phyloP scores from a whole-genome alignment of 2,329 filamentous ascomycete genomes.

The Calonectria hawksworthii region DNA sequence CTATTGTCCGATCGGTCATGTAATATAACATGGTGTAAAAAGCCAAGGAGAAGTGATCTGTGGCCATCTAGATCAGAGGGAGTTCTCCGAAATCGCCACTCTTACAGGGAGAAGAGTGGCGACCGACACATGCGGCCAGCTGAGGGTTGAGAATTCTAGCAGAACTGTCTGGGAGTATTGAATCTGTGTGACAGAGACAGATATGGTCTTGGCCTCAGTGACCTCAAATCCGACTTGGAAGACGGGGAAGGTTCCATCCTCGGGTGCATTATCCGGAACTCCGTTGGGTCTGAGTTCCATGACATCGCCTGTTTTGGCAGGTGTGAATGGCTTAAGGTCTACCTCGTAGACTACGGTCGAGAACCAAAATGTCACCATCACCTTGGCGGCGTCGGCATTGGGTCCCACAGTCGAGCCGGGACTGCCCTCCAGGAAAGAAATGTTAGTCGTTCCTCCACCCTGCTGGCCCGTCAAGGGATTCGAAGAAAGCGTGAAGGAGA shows the following conservation, averaged over 20 bases:
- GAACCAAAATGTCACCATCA: constrained; percentile 38
- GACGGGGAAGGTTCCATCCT: constrained; percentile 26
- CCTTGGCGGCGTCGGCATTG: constrained; percentile 33
- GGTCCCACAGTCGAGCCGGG: constrained; percentile 29
- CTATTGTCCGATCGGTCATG: too few species aligned
- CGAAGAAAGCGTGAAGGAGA: constrained; percentile 49
- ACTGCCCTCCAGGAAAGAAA: constrained; percentile 32
- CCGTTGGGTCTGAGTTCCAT: background rate
- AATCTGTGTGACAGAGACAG: constrained; percentile 45
- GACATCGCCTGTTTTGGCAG: background rate
- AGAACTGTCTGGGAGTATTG: constrained; percentile 52
- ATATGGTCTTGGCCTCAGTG: constrained; percentile 26
- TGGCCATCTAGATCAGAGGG: too few species aligned
- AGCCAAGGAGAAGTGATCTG: too few species aligned
- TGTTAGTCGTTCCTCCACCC: constrained; percentile 49
- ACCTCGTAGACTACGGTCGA: constrained; percentile 34
- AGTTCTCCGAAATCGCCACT: background rate
- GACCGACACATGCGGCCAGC: constrained; percentile 36
- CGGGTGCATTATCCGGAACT: background rate
- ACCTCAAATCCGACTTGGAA: constrained; percentile 31
- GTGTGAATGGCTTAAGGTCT: constrained; percentile 25
- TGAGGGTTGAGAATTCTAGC: constrained; percentile 29
- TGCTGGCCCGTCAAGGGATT: constrained; percentile 20
- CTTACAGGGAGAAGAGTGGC: constrained; percentile 33
- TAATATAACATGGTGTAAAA: too few species aligned